Evolutionary conservation across 257 asterid species (phyloP).

Genomic region (Salvia rosmarinus): DNA sequence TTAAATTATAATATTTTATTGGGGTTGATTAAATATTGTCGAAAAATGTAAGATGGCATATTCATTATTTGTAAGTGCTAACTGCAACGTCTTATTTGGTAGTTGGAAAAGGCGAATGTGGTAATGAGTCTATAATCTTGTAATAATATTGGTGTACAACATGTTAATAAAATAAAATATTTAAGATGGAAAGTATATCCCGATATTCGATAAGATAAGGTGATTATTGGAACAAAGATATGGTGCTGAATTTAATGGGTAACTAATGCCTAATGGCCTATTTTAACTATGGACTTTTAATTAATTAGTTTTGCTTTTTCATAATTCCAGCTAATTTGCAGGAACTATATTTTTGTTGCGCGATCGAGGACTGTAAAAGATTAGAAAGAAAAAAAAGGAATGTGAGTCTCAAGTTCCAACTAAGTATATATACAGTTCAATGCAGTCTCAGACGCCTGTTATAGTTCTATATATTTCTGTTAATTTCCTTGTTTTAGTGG

Average conservation of each 20-base stretch:
- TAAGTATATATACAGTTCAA: too few relatives aligned
- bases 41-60: too few relatives aligned
- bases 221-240: slow-evolving; percentile 6
- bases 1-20: neutral
- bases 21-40: neutral
- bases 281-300: neutral
- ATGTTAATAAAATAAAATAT: neutral
- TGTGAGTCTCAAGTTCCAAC: too few relatives aligned
- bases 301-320: neutral
- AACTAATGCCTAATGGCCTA: neutral
- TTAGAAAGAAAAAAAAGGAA: too few relatives aligned
- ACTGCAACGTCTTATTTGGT: slow-evolving; percentile 17
- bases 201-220: neutral
- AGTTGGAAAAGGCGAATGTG: slow-evolving; percentile 16
- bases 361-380: too few relatives aligned
- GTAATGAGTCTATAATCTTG: neutral
- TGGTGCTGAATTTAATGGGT: neutral
- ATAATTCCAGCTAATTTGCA: neutral
- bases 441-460: too few relatives aligned
- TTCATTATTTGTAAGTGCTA: neutral
- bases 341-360: too few relatives aligned
- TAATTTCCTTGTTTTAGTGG: too few relatives aligned
- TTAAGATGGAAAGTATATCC: neutral
- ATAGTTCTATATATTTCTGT: too few relatives aligned
- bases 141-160: neutral